These are phyloP conservation scores for Vitis cinerea DNA, from an alignment of 164 flowering plant species.

Conservation along the genomic window DNA sequence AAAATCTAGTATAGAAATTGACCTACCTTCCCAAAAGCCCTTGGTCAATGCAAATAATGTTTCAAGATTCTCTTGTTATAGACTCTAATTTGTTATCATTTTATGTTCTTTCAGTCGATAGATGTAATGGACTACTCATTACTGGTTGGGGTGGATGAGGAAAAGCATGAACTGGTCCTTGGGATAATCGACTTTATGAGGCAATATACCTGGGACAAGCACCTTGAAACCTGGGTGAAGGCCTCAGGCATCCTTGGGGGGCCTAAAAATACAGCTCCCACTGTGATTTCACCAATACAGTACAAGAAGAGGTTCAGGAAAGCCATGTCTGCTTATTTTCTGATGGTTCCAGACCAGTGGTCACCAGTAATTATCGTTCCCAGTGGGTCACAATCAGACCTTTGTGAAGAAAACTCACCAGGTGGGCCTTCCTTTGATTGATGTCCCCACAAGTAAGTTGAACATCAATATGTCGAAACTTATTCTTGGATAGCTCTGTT, in stretches of 20 bases:
- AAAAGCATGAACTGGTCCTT: slow-evolving; percentile 33
- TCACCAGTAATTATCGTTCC: slow-evolving; percentile 55
- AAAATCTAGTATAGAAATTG: no score
- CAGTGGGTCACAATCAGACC: slow-evolving; percentile 56
- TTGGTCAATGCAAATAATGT: not conserved
- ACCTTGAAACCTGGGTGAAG: slow-evolving; percentile 66
- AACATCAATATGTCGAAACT: slow-evolving; percentile 3
- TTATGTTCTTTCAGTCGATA: slow-evolving; percentile 16
- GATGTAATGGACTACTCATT: slow-evolving; percentile 39
- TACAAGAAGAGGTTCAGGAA: slow-evolving; percentile 64
- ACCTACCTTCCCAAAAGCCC: no score
- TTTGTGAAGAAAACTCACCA: slow-evolving; percentile 54
- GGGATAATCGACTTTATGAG: slow-evolving; percentile 51
- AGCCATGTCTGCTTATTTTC: slow-evolving; percentile 55
- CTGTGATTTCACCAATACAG: slow-evolving; percentile 54
- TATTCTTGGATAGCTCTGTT: not conserved
- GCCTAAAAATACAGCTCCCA: slow-evolving; percentile 49
- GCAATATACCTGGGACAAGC: slow-evolving; percentile 71
- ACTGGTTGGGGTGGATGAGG: slow-evolving; percentile 36
- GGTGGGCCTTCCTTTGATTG: slow-evolving; percentile 33
- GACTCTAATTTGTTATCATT: not conserved
- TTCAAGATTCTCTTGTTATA: not conserved
- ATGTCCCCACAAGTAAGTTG: slow-evolving; percentile 22
- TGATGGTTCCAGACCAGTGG: slow-evolving; percentile 68
- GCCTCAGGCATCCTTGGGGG: slow-evolving; percentile 58